These are phyloP conservation scores for Neurospora sp. DNA, from an alignment of 495 filamentous ascomycete genomes.

Conservation along the genomic window DNA sequence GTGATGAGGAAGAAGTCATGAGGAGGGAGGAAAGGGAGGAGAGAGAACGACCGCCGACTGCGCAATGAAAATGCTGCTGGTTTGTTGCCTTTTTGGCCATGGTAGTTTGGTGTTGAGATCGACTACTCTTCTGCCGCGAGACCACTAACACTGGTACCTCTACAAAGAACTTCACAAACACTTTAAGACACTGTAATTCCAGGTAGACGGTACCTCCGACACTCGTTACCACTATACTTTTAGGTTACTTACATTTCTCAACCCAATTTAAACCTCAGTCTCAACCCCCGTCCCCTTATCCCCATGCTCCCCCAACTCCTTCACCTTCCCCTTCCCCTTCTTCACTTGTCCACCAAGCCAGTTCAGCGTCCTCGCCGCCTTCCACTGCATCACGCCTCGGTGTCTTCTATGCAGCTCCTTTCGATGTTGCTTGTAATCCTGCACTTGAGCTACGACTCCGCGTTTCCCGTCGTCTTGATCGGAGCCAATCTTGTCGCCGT, in stretches of 20 bases:
- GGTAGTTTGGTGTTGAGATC: too few species aligned
- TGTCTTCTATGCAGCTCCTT: constrained; percentile 52
- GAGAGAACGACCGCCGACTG: too few species aligned
- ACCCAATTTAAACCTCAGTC: constrained; percentile 39
- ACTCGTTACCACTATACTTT: neutral
- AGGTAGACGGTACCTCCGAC: too few species aligned
- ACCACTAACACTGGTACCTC: too few species aligned
- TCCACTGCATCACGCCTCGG: constrained; percentile 61
- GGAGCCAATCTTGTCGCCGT: neutral
- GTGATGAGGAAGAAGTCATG: too few species aligned
- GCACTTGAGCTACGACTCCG: constrained; percentile 31
- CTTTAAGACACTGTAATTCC: too few species aligned
- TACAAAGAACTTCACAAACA: too few species aligned
- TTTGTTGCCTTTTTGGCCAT: too few species aligned
- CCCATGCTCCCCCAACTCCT: constrained; percentile 40
- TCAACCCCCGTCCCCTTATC: constrained; percentile 52
- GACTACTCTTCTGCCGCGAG: too few species aligned
- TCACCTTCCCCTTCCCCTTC: constrained; percentile 43
- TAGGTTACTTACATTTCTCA: neutral
- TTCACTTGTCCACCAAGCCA: constrained; percentile 50
- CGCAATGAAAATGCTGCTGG: too few species aligned
- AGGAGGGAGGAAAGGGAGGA: too few species aligned
- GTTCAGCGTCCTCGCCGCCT: constrained; percentile 47
- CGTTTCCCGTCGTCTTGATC: constrained; percentile 27
- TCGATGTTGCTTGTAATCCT: constrained; percentile 47